phyloP scores from a whole-genome alignment of 352 stramenopile species.

The Globisporangium acanthophoron region DNA sequence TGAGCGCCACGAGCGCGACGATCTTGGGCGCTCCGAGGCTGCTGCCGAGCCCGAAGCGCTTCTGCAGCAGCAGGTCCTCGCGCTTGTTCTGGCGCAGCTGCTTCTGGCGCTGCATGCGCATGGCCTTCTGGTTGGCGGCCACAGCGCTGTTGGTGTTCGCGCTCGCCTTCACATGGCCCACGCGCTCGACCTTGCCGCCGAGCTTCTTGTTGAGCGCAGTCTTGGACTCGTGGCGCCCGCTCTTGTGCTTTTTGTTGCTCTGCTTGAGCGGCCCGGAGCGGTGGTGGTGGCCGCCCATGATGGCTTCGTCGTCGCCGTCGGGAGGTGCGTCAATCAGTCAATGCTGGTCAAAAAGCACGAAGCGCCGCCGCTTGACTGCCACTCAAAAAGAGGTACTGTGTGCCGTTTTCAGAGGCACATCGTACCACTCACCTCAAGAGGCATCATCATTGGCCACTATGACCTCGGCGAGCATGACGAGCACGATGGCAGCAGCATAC shows the following conservation, averaged over 20 bases:
- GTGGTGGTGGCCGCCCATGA: constrained; percentile 78
- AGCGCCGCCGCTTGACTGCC: not conserved
- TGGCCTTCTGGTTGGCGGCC: constrained; percentile 61
- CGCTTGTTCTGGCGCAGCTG: constrained; percentile 81
- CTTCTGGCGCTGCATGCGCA: constrained; percentile 79
- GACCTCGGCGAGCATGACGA: constrained; percentile 1
- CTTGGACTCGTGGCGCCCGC: constrained; percentile 80
- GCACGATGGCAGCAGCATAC: not conserved
- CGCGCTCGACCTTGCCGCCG: constrained; percentile 72
- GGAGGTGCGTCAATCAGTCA: not conserved
- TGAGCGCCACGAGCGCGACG: constrained; percentile 80
- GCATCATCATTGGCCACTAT: not conserved
- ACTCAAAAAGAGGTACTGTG: too few relatives aligned
- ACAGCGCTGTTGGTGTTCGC: constrained; percentile 41
- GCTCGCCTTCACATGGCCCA: constrained; percentile 30
- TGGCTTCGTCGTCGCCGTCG: not conserved
- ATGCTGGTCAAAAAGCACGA: constrained; percentile 3
- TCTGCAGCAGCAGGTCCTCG: constrained; percentile 78
- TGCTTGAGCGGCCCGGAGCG: constrained; percentile 87
- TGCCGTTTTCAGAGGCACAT: too few relatives aligned
- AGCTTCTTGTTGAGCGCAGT: constrained; percentile 53
- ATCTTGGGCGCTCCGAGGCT: constrained; percentile 75
- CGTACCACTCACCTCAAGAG: too few relatives aligned
- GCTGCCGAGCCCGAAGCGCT: constrained; percentile 74
- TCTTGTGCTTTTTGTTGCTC: constrained; percentile 92